Evolutionary conservation across 1,284 basidiomycete genomes (phyloP), one percentile per base, ranked within the genome.

Genomic region (Leccinum fallax): DNA sequence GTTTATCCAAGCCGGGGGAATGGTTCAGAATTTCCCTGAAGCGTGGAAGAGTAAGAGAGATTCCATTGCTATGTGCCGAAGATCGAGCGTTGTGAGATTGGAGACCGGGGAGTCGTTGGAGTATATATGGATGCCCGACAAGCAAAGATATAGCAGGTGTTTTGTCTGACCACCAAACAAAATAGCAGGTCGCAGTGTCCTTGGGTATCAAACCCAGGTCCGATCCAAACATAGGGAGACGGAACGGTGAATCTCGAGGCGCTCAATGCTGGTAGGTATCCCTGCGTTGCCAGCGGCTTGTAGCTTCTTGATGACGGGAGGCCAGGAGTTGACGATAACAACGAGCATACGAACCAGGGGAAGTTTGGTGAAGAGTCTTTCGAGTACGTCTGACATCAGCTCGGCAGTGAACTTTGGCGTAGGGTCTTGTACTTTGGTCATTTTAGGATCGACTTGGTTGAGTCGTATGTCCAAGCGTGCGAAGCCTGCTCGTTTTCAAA

Each of bases 231-330:
- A 64, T 80, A 81, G 51, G 80, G 79, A 21, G 26, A 26, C 83
- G 15, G 74, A 73, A 32, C 86, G 81, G 71, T 87, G 85, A 26
- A 90, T 71, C 71, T 88, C 87, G 62, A 90, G 75, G 24, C 82
- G 81, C 63, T 85, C 79, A 28, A 90, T 69, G 32, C 68, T 74
- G 54, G 78, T 74, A 9, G 79, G 76, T 15, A 70, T 63, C 4
- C 76, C 74, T 4, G 69, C 60, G 16, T 65, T 65, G 9, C 78
- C 79, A 2, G 75, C 77, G 0, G 66, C 61, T 53, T 77, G 71
- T 49, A 89, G 73, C 63, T 79, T 80, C 49, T 83, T 75, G 59
- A 89, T 72, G 26, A 81, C 77, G 13, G 82, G 77, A 19, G 82
- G 79, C 83, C 83, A 84, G 48, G 78, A 74, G 32, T 84, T 76